Percentiles rank a stretch among this genome's conserved stretches.
phyloP scores from a whole-genome alignment of 2,329 filamentous ascomycete species.

The Fusarium fracticaudum region DNA sequence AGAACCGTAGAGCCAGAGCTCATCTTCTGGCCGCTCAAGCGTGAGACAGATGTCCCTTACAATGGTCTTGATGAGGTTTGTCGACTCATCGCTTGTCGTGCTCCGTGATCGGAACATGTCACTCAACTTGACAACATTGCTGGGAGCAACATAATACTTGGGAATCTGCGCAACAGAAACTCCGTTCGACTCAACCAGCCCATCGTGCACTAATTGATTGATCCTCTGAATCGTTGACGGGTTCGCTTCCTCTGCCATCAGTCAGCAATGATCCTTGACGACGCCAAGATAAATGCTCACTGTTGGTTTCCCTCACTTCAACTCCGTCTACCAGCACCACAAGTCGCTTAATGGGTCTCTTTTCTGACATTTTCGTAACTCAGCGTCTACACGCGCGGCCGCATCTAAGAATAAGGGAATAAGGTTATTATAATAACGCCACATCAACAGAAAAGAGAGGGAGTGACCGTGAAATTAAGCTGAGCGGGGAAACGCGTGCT shows the following conservation, averaged over 20 bases:
- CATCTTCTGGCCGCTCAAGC: constrained; percentile 32
- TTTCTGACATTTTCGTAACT: constrained; percentile 25
- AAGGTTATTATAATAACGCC: background rate
- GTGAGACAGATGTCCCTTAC: constrained; percentile 27
- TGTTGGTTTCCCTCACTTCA: constrained; percentile 23
- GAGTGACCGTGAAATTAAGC: background rate
- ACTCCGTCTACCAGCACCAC: constrained; percentile 36
- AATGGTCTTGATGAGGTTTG: constrained; percentile 31
- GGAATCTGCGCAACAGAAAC: constrained; percentile 18
- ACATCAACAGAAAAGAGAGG: background rate
- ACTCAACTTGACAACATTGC: constrained; percentile 18
- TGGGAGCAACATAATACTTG: constrained; percentile 29
- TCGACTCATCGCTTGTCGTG: constrained; percentile 23
- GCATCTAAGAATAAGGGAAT: background rate
- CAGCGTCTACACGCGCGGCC: background rate
- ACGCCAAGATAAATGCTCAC: constrained; percentile 1
- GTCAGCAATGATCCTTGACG: background rate
- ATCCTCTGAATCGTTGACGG: constrained; percentile 35
- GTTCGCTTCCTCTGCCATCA: constrained; percentile 22
- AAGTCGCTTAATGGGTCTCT: constrained; percentile 23
- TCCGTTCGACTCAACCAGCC: constrained; percentile 6
- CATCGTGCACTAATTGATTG: constrained; percentile 26
- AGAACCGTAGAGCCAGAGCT: constrained; percentile 40
- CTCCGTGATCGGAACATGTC: constrained; percentile 22
- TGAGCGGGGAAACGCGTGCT: constrained; percentile 2